These are phyloP conservation scores for Vanrija humicola DNA, from an alignment of 1,284 basidiomycete genomes.

Conservation along the genomic window DNA sequence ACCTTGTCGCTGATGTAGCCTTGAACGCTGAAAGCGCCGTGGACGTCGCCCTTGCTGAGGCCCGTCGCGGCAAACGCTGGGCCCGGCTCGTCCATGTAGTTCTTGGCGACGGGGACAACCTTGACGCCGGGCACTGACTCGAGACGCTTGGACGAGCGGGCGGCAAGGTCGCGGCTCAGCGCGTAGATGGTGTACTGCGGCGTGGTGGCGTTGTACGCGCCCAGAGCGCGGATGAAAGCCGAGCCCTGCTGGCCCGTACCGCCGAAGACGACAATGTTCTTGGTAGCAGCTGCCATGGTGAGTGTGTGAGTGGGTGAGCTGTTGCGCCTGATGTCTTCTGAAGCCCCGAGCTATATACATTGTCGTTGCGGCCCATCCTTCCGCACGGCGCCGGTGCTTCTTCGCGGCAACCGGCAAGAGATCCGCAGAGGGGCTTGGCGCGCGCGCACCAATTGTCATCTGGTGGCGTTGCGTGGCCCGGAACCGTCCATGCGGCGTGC, in stretches of 20 bases:
- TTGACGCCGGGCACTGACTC: constrained; percentile 26
- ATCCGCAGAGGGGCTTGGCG: no score
- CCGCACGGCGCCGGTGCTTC: no score
- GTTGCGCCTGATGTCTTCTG: neutral
- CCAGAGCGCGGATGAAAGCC: constrained; percentile 27
- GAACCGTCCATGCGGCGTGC: no score
- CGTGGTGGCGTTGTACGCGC: constrained; percentile 12
- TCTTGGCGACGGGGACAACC: constrained; percentile 14
- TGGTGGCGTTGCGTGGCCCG: no score
- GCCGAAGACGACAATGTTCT: constrained; percentile 33
- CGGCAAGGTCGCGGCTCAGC: constrained; percentile 15
- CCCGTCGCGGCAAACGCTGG: constrained; percentile 18
- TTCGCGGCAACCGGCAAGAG: no score
- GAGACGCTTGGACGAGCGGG: constrained; percentile 11
- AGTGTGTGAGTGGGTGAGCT: neutral
- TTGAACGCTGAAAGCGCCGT: constrained; percentile 28
- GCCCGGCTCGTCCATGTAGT: constrained; percentile 27
- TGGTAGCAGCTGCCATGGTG: neutral
- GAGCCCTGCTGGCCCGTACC: constrained; percentile 29
- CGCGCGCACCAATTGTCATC: no score
- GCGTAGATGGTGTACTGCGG: constrained; percentile 23
- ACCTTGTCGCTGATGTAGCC: constrained; percentile 21
- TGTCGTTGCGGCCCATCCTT: no score
- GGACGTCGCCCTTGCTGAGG: constrained; percentile 17
- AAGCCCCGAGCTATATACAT: no score